phyloP scores from a whole-genome alignment of 2,329 filamentous ascomycete genomes.

The Diaporthe amygdali region DNA sequence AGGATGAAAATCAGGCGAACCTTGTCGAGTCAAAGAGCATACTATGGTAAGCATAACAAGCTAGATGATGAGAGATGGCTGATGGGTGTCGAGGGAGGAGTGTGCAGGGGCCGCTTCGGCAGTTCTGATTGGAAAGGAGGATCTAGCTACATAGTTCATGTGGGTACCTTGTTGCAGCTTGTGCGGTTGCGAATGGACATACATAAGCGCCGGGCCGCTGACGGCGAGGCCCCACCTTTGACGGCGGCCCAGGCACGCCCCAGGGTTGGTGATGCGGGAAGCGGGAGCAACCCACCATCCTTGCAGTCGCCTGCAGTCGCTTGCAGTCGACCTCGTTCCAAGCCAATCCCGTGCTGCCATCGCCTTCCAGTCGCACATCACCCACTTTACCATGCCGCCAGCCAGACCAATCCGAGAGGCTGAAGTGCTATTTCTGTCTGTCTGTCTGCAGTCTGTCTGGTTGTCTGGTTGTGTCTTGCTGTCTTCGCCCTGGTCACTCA shows the following conservation, averaged over 20 bases:
- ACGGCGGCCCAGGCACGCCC: not conserved
- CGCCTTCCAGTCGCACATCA: not conserved
- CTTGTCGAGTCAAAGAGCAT: not conserved
- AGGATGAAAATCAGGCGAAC: not conserved
- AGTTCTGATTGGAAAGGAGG: slow-evolving; percentile 8
- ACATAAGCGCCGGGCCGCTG: slow-evolving; percentile 12
- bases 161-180: not conserved
- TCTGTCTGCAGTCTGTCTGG: too few relatives aligned
- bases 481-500: not conserved
- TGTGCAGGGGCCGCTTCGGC: not conserved
- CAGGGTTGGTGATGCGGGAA: not conserved
- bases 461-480: too few relatives aligned
- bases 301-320: not conserved
- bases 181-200: not conserved
- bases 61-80: not conserved
- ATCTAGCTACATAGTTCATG: too few relatives aligned
- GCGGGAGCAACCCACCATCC: not conserved
- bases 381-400: slow-evolving; percentile 5
- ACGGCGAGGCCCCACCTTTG: not conserved
- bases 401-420: not conserved
- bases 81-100: not conserved
- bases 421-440: not conserved
- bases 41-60: too few relatives aligned
- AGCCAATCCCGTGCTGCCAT: not conserved
- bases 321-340: not conserved